Evolutionary conservation across 1,284 basidiomycete species (phyloP).

Genomic region (Dichomitus squalens): DNA sequence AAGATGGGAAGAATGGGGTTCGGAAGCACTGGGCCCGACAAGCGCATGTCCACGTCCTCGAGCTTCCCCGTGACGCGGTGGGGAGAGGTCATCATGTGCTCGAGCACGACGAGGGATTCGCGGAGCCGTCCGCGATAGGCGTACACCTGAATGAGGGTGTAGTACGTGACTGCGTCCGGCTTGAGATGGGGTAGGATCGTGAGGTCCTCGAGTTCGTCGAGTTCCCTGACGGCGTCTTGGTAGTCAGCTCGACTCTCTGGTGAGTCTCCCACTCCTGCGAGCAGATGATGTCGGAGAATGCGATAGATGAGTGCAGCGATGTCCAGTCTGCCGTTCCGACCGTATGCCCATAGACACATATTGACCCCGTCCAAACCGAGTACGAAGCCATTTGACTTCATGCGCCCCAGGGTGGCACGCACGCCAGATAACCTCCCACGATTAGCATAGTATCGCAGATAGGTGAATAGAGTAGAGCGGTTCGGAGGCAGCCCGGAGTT

Average conservation of each 20-base stretch:
- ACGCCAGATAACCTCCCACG: conserved; percentile 52
- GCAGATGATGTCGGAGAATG: conserved; percentile 54
- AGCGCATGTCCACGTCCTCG: conserved; percentile 1
- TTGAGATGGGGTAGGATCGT: conserved; percentile 44
- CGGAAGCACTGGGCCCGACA: conserved; percentile 5
- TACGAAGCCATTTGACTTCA: conserved; percentile 51
- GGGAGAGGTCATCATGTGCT: conserved; percentile 67
- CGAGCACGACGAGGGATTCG: conserved; percentile 59
- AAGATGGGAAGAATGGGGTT: conserved; percentile 47
- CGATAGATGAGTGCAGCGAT: conserved; percentile 64
- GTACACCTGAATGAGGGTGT: conserved; percentile 65
- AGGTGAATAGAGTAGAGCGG: conserved; percentile 59
- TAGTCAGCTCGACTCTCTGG: conserved; percentile 33
- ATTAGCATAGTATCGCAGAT: conserved; percentile 58
- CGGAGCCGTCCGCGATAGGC: conserved; percentile 72
- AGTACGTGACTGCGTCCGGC: conserved; percentile 71
- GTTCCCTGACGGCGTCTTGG: conserved; percentile 37
- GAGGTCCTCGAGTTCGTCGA: conserved; percentile 46
- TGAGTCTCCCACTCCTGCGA: conserved; percentile 23
- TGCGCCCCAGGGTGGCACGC: conserved; percentile 52
- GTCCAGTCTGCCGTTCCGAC: conserved; percentile 52
- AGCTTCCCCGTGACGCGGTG: conserved; percentile 30
- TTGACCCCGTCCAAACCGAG: conserved; percentile 67
- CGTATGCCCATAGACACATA: conserved; percentile 68
- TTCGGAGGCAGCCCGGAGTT: conserved; percentile 56